These are phyloP conservation scores for Rhizopus arrhizus DNA, from an alignment of 371 early-diverging fungal genomes.

Conservation along the genomic window DNA sequence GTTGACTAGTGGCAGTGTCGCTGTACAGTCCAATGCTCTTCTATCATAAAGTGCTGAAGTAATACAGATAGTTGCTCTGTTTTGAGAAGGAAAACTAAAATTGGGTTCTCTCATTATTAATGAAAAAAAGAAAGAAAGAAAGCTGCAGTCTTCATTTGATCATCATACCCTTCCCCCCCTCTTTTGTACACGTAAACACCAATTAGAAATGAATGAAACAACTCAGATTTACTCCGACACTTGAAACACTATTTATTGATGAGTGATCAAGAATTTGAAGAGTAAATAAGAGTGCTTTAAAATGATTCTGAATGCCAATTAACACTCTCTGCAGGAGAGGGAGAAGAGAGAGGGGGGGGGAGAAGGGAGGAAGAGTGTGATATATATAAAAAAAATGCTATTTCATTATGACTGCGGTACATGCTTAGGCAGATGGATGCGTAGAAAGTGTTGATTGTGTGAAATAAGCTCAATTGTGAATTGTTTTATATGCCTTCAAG, in stretches of 20 bases:
- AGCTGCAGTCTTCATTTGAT: background rate
- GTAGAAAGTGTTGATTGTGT: no score
- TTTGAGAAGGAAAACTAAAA: conserved; percentile 73
- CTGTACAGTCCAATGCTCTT: conserved; percentile 87
- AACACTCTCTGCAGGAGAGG: no score
- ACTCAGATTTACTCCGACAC: background rate
- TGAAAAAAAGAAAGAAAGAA: conserved; percentile 8
- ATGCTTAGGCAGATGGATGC: no score
- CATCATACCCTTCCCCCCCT: background rate
- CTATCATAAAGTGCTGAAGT: conserved; percentile 85
- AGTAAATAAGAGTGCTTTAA: no score
- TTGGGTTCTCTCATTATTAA: conserved; percentile 81
- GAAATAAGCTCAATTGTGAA: no score
- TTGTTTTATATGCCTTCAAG: no score
- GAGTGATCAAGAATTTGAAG: background rate
- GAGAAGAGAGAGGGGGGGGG: no score
- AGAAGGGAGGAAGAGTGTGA: no score
- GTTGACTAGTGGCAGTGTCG: conserved; percentile 81
- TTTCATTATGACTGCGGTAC: no score
- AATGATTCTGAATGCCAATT: no score
- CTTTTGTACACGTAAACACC: conserved; percentile 4
- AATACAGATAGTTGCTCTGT: conserved; percentile 79
- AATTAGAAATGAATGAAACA: background rate
- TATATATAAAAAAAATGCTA: no score
- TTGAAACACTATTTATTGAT: no score